These are phyloP conservation scores for Mycena vitilis DNA, from an alignment of 768 basidiomycete genomes.

Conservation along the genomic window DNA sequence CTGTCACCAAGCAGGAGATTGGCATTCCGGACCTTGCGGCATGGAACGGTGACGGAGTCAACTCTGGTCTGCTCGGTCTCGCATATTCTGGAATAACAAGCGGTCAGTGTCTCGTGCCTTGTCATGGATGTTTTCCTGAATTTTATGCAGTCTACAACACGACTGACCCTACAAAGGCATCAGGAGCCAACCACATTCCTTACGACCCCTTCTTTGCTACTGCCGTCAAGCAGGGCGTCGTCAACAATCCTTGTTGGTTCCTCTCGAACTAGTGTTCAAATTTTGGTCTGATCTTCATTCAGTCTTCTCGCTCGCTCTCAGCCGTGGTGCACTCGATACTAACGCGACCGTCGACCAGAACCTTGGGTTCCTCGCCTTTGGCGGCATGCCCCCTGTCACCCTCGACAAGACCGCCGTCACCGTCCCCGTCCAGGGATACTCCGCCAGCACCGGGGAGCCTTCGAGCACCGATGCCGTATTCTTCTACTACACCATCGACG, in stretches of 20 bases:
- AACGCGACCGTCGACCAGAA: constrained; percentile 17
- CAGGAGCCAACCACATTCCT: constrained; percentile 22
- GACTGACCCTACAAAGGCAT: constrained; percentile 36
- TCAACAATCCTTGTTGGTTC: constrained; percentile 32
- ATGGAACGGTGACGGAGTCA: constrained; percentile 38
- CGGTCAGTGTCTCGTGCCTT: not conserved
- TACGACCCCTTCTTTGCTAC: constrained; percentile 22
- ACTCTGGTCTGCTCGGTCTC: constrained; percentile 27
- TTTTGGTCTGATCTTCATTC: not conserved
- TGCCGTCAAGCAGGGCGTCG: constrained; percentile 32
- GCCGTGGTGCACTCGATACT: constrained; percentile 37
- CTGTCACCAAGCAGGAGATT: constrained; percentile 37
- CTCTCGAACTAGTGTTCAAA: not conserved
- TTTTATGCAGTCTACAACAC: constrained; percentile 32
- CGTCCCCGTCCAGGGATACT: constrained; percentile 34
- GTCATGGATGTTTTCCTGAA: not conserved
- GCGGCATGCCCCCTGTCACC: constrained; percentile 36
- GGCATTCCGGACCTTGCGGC: constrained; percentile 37
- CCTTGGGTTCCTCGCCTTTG: constrained; percentile 37
- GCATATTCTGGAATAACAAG: not conserved
- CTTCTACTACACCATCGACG: constrained; percentile 31
- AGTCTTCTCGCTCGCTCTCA: constrained; percentile 38
- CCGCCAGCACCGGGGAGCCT: constrained; percentile 19
- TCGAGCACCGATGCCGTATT: constrained; percentile 20
- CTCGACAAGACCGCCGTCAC: constrained; percentile 26